Conservation (phyloP, 305 asterid genomes). For the Rubia peregrina region DNA sequence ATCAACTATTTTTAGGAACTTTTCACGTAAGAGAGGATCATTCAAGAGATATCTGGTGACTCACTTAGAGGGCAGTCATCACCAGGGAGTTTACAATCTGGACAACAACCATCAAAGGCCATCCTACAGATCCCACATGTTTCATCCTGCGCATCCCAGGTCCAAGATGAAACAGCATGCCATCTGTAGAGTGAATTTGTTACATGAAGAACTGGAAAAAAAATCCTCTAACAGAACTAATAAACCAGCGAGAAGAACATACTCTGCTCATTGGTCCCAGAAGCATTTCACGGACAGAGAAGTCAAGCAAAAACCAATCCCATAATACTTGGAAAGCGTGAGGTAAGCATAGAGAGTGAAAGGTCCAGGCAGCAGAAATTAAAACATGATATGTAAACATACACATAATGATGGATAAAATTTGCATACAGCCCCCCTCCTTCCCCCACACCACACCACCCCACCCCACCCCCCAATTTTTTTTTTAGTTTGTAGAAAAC, state of each 20-base stretch:
- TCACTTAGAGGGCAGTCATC: slow-evolving; percentile 84
- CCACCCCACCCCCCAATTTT: neutral
- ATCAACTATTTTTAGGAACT: neutral
- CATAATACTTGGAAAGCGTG: neutral
- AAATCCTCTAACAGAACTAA: neutral
- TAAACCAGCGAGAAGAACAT: slow-evolving; percentile 23
- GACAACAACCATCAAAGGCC: slow-evolving; percentile 91
- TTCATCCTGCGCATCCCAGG: slow-evolving; percentile 91
- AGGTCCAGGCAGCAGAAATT: slow-evolving; percentile 2
- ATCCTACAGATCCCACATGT: slow-evolving; percentile 86
- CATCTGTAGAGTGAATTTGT: slow-evolving; percentile 35
- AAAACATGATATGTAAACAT: neutral
- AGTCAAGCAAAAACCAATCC: slow-evolving; percentile 40
- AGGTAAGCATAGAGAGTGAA: slow-evolving; percentile 6
- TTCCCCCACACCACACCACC: too few species aligned
- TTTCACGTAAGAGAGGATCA: neutral
- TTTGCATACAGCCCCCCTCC: neutral
- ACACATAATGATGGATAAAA: slow-evolving; percentile 2
- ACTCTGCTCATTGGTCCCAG: slow-evolving; percentile 46
- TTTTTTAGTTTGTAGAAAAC: neutral
- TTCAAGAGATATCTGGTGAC: slow-evolving; percentile 11
- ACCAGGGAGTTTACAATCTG: slow-evolving; percentile 85
- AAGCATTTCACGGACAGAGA: slow-evolving; percentile 11
- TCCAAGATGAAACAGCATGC: slow-evolving; percentile 89
- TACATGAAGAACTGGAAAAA: neutral